Conservation (phyloP, 345 rosid genomes). For the Rhizophora apiculata region DNA sequence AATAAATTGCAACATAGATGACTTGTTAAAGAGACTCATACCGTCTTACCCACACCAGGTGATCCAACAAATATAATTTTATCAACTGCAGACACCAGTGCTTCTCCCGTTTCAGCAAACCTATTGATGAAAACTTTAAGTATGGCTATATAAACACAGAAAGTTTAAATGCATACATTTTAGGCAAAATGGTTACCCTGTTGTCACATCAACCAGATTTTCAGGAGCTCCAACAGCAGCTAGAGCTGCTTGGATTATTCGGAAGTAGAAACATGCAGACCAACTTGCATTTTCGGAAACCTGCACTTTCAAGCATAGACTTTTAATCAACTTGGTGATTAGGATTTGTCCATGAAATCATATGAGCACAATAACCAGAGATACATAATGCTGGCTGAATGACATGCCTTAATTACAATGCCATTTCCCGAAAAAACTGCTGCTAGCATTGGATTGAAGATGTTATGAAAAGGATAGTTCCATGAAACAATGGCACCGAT, state of each 20-base stretch:
- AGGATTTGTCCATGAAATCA: not conserved
- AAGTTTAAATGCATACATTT: slow-evolving; percentile 3
- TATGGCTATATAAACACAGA: slow-evolving; percentile 14
- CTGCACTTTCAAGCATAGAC: slow-evolving; percentile 38
- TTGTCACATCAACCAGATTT: slow-evolving; percentile 85
- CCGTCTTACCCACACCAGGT: slow-evolving; percentile 93
- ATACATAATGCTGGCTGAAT: slow-evolving; percentile 10
- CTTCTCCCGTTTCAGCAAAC: slow-evolving; percentile 96
- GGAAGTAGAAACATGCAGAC: slow-evolving; percentile 92
- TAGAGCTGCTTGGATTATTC: slow-evolving; percentile 92
- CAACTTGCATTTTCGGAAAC: slow-evolving; percentile 94
- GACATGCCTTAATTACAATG: slow-evolving; percentile 79
- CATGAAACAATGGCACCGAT: slow-evolving; percentile 97
- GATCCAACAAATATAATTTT: slow-evolving; percentile 97
- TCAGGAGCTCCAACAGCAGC: slow-evolving; percentile 98
- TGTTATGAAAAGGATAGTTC: slow-evolving; percentile 99
- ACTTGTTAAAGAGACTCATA: slow-evolving; percentile 26
- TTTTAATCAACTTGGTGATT: slow-evolving; percentile 17
- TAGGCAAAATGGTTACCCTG: slow-evolving; percentile 57
- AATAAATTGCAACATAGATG: not conserved
- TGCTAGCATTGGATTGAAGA: slow-evolving; percentile 96
- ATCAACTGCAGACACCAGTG: slow-evolving; percentile 85
- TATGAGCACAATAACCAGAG: not conserved
- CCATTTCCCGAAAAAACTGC: slow-evolving; percentile 96
- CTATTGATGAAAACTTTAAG: slow-evolving; percentile 33